Evolutionary conservation across 202 grass and related monocot genomes (phyloP), one percentile per base, ranked within the genome.

Genomic region (Schoenoplectus tabernaemontani): DNA sequence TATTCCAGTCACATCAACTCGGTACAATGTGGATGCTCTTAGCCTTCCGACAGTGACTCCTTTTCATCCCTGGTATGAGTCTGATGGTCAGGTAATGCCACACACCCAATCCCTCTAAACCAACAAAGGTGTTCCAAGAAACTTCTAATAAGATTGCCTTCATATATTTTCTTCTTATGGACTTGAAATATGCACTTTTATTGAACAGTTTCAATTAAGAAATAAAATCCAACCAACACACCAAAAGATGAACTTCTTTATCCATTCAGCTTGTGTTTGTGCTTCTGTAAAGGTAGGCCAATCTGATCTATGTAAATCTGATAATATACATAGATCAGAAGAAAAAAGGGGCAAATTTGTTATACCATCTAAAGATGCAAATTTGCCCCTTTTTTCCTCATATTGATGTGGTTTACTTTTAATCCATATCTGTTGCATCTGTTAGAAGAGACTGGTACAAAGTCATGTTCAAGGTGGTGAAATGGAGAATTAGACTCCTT

Each of bases 1-100:
- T 73, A 86, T 95, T 87, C 91, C 96, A 78, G 91, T 98, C 28
- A 90, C 96, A 79, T 90, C 96, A 70, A 98, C 91, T 75, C 81
- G 96, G 78, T 95, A 95, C 82, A 95, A 85, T 63, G 80, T 95
- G 4, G 61, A 92, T 87, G 78, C 91, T 83, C 83, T 98, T 66
- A 95, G 93, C 82, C 91, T 95, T 88, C 84, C 86, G 34, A 95
- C 91, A 37, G 83, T 91, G 60, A 86, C 82, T 72, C 91, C 96
- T 60, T 98, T 89, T 82, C 86, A 88, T 82, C 83, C 91, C 79
- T 98, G 96, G 96, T 95, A 98, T 15, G 91, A 92, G 10, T 86
- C 91, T 70, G 88, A 95, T 59, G 91, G 90, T 1, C 87, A 98
- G 96, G 91, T 98, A 90, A 13, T 64, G 2, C 11, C 37, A 78